phyloP scores from a whole-genome alignment of 2,329 filamentous ascomycete genomes.

The Colletotrichum endophyticum region DNA sequence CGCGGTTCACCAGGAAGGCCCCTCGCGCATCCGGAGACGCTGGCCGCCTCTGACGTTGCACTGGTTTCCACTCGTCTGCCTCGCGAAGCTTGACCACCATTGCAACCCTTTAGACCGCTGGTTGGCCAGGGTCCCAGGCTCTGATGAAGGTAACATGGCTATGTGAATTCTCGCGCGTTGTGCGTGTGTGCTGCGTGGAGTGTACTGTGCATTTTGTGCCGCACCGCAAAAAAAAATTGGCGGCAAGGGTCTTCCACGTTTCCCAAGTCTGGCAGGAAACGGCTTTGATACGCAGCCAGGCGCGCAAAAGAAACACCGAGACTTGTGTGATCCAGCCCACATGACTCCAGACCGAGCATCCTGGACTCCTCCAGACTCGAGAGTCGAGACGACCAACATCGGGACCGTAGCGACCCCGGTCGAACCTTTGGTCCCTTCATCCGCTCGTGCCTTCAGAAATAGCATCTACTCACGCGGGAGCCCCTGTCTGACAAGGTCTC shows the following conservation, averaged over 20 bases:
- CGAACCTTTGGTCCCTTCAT: conserved; percentile 19
- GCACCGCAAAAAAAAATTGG: background rate
- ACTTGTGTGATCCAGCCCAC: background rate
- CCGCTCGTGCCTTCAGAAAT: conserved; percentile 12
- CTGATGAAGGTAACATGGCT: background rate
- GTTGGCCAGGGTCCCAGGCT: background rate
- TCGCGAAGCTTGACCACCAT: conserved; percentile 3
- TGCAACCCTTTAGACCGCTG: conserved; percentile 15
- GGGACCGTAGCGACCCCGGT: conserved; percentile 6
- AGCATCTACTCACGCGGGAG: conserved; percentile 11
- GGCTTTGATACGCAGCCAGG: conserved; percentile 3
- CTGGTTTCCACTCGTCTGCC: conserved; percentile 10
- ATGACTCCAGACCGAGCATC: background rate
- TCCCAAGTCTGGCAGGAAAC: conserved; percentile 12
- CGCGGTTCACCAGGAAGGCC: conserved; percentile 19
- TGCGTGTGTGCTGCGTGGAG: background rate
- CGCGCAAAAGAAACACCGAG: background rate
- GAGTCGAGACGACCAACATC: background rate
- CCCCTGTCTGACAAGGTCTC: background rate
- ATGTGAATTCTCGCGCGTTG: background rate
- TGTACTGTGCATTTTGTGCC: background rate
- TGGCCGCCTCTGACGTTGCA: conserved; percentile 19
- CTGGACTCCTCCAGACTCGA: background rate
- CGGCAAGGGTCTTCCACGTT: conserved; percentile 2
- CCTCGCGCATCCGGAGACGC: conserved; percentile 19